Percentiles rank a stretch among this genome's conserved stretches.
These are phyloP conservation scores for Xylaria intraflava DNA, from an alignment of 495 filamentous ascomycete species.

Conservation along the genomic window DNA sequence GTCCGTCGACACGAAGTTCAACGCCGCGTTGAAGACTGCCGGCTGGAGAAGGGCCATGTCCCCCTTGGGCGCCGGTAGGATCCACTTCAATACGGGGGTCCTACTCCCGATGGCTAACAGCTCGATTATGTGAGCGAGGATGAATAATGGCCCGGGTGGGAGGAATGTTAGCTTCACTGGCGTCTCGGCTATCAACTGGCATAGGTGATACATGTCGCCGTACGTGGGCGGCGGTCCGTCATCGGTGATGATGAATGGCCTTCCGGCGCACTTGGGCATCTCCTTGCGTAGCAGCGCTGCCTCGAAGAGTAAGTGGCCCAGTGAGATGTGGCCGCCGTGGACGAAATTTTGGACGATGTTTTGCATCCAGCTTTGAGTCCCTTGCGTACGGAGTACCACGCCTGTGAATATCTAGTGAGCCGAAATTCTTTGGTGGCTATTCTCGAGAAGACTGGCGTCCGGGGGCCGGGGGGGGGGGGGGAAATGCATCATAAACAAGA, in stretches of 20 bases:
- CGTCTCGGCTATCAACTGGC: constrained; percentile 19
- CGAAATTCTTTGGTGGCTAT: too few relatives aligned
- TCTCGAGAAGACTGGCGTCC: background rate
- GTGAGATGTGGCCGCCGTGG: constrained; percentile 49
- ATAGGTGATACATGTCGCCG: constrained; percentile 26
- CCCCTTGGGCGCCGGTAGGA: constrained; percentile 28
- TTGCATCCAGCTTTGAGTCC: constrained; percentile 36
- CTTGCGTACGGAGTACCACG: constrained; percentile 1
- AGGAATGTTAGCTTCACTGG: constrained; percentile 25
- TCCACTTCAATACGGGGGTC: constrained; percentile 31
- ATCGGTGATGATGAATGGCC: constrained; percentile 39
- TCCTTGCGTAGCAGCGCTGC: constrained; percentile 39
- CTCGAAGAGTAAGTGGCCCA: constrained; percentile 52
- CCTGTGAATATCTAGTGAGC: constrained; percentile 1
- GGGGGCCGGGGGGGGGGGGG: too few relatives aligned
- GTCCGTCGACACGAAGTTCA: constrained; percentile 43
- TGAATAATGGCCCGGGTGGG: constrained; percentile 39
- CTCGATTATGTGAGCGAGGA: constrained; percentile 45
- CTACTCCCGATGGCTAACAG: constrained; percentile 28
- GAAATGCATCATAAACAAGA: background rate
- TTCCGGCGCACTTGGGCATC: constrained; percentile 34
- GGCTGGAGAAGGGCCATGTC: constrained; percentile 45
- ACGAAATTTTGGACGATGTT: constrained; percentile 50
- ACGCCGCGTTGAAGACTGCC: constrained; percentile 37
- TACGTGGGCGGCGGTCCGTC: constrained; percentile 28